Evolutionary conservation across 768 basidiomycete species (phyloP), one percentile per base, ranked within the genome.

Genomic region (Naganishia randhawae): DNA sequence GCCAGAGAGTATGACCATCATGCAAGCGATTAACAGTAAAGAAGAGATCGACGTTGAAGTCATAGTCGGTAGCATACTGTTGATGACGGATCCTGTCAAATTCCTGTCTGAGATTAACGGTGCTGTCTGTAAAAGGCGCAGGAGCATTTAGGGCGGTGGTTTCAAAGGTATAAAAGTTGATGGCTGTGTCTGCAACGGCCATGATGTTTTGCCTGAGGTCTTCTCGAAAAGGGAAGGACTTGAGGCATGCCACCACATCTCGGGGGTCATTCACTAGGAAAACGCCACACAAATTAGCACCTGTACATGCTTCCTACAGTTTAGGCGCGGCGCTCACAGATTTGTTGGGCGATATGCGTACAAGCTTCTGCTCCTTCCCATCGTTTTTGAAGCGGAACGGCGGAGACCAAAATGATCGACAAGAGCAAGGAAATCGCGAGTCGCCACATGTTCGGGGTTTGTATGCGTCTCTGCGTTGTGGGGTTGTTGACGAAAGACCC

Each of bases 1-100:
- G 74, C 82, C 31, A 76, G 85, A 86, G 82, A 14, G 87, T 88
- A 73, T 87, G 87, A 7, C 87, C 87, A 73, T 87, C 87, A 72
- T 88, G 87, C 55, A 88, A 71, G 61, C 82, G 82, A 19, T 82
- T 85, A 0, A 83, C 83, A 67, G 85, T 84, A 62, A 85, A 81
- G 68, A 84, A 86, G 17, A 88, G 72, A 48, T 83, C 86, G 55
- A 79, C 80, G 72, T 84, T 87, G 78, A 88, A 87, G 72, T 86
- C 86, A 68, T 86, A 88, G 71, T 87, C 86, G 10, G 86, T 86
- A 85, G 87, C 76, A 62, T 83, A 88, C 50, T 77, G 80, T 3
- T 85, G 84, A 2, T 72, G 74, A 67, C 84, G 84, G 42, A 87
- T 83, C 64, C 81, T 80, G 2, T 81, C 80, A 27, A 87, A 75